Base-by-base conservation (phyloP, 2,329 filamentous ascomycete genomes). In the Septoria petroselini region DNA sequence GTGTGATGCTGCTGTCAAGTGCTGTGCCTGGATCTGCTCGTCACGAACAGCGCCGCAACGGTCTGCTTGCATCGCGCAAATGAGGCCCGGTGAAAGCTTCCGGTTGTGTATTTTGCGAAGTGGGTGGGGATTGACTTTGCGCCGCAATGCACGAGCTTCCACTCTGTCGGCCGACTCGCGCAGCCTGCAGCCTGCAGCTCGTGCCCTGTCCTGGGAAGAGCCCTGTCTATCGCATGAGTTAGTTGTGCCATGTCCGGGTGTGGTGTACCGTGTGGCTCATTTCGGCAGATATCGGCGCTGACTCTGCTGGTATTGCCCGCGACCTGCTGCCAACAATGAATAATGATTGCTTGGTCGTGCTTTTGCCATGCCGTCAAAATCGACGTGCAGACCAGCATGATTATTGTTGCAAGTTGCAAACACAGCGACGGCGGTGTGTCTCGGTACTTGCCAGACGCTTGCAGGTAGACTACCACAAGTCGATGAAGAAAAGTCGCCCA, bases 91-190 rank as follows among this genome's bases (percentile, higher is more conserved):
- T 17, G 18, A 15, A 17, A 18, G n/a, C 18, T 17, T 7, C 34
- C 15, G 9, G 9, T 27, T 27, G 5, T 27, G 5, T n/a, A n/a
- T n/a, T n/a, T n/a, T n/a, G n/a, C n/a, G n/a, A n/a, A n/a, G n/a
- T n/a, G n/a, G n/a, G n/a, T n/a, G n/a, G n/a, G n/a, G 34, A 38
- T 38, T 38, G 34, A 38, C 35, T 38, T 38, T 17, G 8, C 35
- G 35, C 35, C 35, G 17, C 19, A 15, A 38, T 37, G 34, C 34
- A 37, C 34, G 34, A 37, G 34, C 19, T 19, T 38, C 35, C 35
- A 38, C 35, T 12, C 4, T 23, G 35, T 15, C 17, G 15, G 17
- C 15, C 33, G 33, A 18, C 17, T 38, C 15, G 11, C 4, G 15
- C 15, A 38, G 35, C 19, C 35, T 11, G 5, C 11, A n/a, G 15